Base-by-base conservation (phyloP, 345 rosid genomes). In the Lepidium sativum region DNA sequence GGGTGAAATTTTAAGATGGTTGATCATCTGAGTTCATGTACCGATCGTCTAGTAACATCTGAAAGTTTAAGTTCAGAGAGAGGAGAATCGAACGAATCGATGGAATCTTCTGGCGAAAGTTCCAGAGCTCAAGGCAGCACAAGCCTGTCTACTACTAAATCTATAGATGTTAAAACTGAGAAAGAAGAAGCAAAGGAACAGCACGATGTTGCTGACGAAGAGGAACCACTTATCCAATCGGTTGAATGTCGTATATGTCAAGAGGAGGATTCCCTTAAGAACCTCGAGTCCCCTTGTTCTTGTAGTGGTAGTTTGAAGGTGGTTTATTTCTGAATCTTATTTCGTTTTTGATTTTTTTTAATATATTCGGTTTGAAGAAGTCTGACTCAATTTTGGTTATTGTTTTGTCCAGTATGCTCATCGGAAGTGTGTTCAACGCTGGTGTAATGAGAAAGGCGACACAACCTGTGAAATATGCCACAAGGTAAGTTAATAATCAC, bases 381-480 rank as follows among this genome's bases (percentile, higher is more conserved):
- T n/a, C 11, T 3, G 13, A 9, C 31, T 63, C 21, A 20, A 8
- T 54, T 27, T 68, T 6, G 15, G 4, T 39, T 23, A 32, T 27
- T 49, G 2, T 9, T 27, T 38, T 55, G 23, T 68, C 5, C 52
- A 94, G 97, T 94, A 77, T 85, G 99, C 99, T 39, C 99, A 94
- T 81, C 77, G 97, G 80, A 90, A 94, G 73, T 94, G 99, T 69
- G 97, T 94, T 62, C 99, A 94, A 70, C 95, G 78, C 64, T 94
- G 99, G 99, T 94, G 97, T 76, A 78, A 94, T 49, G 97, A 94
- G 84, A 94, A 94, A 70, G 92, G 99, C 13, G 96, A 94, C 70
- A 83, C 65, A 71, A 85, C 73, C 44, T 94, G 99, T 79, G 99
- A 94, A 76, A 94, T 90, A 34, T 94, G 99, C 54, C 96, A 94